phyloP scores from a whole-genome alignment of 805 yeast species.

The Kluyveromyces nonfermentans region DNA sequence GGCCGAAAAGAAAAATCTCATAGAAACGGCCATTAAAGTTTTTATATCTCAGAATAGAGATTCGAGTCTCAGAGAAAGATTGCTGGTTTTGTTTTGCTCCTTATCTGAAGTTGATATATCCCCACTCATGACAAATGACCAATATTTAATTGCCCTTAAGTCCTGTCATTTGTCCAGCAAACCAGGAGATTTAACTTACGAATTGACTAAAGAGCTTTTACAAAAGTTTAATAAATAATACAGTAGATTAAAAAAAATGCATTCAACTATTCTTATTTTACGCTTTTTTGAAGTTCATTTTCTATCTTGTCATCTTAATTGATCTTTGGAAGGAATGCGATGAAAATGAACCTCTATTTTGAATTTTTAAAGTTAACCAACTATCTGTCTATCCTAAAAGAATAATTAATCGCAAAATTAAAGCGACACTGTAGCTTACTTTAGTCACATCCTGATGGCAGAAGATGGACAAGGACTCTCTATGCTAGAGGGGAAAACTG shows the following conservation, averaged over 20 bases:
- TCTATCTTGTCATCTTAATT: too few species aligned
- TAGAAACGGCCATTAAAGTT: conserved; percentile 18
- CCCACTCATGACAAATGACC: neutral
- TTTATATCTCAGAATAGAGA: conserved; percentile 25
- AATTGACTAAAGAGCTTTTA: neutral
- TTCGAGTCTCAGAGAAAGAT: conserved; percentile 25
- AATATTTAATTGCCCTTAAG: neutral
- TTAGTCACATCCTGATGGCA: neutral
- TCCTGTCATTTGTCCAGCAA: neutral
- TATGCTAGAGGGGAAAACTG: neutral
- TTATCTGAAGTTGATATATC: conserved; percentile 2
- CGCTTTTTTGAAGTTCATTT: too few species aligned
- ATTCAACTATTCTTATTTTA: too few species aligned
- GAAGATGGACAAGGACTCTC: neutral
- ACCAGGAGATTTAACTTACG: neutral
- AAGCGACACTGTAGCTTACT: too few species aligned
- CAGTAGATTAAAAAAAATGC: too few species aligned
- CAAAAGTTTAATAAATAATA: too few species aligned
- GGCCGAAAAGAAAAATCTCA: conserved; percentile 17
- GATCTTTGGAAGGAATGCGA: neutral
- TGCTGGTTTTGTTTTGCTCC: conserved; percentile 26
- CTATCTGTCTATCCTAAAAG: neutral
- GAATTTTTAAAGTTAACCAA: neutral
- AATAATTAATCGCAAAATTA: too few species aligned
- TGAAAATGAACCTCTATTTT: neutral